phyloP scores from a whole-genome alignment of 2,329 filamentous ascomycete species.

The Phialemonium atrogriseum region DNA sequence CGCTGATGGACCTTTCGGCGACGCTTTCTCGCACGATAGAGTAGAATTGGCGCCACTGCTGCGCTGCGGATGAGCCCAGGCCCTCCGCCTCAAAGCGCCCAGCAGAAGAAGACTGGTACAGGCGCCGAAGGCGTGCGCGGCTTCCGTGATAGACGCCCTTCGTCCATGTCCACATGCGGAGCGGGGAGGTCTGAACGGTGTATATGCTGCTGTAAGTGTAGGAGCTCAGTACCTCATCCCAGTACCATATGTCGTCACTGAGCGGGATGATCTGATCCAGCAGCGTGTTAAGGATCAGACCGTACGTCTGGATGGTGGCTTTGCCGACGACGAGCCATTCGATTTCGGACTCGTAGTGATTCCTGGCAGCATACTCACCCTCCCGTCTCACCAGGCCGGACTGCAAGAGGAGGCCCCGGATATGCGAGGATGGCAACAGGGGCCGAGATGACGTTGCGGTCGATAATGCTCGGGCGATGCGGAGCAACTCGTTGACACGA shows the following conservation, averaged over 20 bases:
- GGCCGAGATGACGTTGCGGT: constrained; percentile 56
- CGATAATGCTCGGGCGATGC: constrained; percentile 62
- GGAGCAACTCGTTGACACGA: constrained; percentile 54
- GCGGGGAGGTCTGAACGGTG: constrained; percentile 75
- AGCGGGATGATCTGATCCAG: constrained; percentile 77
- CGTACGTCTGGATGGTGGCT: constrained; percentile 84
- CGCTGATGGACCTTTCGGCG: constrained; percentile 59
- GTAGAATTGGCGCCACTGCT: constrained; percentile 66
- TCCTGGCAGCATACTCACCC: constrained; percentile 23
- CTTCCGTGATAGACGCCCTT: constrained; percentile 62
- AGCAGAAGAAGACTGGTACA: constrained; percentile 7
- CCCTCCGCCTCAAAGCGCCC: constrained; percentile 6
- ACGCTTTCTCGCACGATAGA: constrained; percentile 69
- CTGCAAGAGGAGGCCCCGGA: constrained; percentile 55
- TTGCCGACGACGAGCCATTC: constrained; percentile 91
- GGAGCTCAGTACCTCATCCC: constrained; percentile 80
- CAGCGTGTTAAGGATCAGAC: constrained; percentile 66
- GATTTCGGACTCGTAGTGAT: constrained; percentile 63
- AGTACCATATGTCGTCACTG: constrained; percentile 87
- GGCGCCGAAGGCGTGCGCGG: constrained; percentile 30
- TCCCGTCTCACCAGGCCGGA: constrained; percentile 42
- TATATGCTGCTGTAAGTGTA: constrained; percentile 74
- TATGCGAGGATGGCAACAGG: constrained; percentile 49
- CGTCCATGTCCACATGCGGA: constrained; percentile 64
- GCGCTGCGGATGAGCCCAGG: constrained; percentile 27